These are phyloP conservation scores for Coemansia sp. DNA, from an alignment of 192 early-diverging fungal genomes.

Conservation along the genomic window DNA sequence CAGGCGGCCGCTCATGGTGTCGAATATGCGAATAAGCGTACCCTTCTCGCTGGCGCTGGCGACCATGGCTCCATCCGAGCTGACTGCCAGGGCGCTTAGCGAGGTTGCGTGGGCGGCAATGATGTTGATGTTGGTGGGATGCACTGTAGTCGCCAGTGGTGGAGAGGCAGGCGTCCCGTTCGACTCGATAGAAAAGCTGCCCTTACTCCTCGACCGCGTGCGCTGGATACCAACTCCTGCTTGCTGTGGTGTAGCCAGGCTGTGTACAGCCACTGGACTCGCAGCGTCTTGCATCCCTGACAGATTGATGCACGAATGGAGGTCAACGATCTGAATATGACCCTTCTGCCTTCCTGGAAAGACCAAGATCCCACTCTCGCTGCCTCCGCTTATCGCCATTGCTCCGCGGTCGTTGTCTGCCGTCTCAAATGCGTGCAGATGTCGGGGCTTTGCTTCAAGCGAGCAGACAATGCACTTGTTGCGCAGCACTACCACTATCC, in stretches of 20 bases:
- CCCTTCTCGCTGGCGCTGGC: conserved; percentile 89
- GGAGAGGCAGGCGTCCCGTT: conserved; percentile 34
- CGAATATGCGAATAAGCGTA: conserved; percentile 90
- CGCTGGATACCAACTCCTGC: conserved; percentile 23
- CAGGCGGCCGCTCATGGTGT: conserved; percentile 70
- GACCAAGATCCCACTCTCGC: conserved; percentile 73
- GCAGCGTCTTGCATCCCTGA: conserved; percentile 13
- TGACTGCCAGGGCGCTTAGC: conserved; percentile 79
- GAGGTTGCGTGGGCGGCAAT: conserved; percentile 82
- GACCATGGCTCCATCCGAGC: conserved; percentile 74
- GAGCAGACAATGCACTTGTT: conserved; percentile 85
- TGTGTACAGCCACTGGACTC: not conserved
- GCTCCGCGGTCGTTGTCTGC: conserved; percentile 76
- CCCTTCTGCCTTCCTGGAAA: conserved; percentile 83
- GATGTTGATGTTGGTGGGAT: conserved; percentile 70
- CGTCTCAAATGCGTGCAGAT: conserved; percentile 83
- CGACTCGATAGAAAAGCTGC: conserved; percentile 44
- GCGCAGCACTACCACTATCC: conserved; percentile 73
- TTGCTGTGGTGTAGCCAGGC: not conserved
- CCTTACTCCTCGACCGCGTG: conserved; percentile 35
- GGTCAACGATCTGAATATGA: conserved; percentile 84
- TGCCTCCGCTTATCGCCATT: conserved; percentile 68
- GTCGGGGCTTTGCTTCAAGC: conserved; percentile 69
- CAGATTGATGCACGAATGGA: conserved; percentile 60
- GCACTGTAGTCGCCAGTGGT: conserved; percentile 28